phyloP scores from a whole-genome alignment of 306 rosid species.

The Purshia tridentata region DNA sequence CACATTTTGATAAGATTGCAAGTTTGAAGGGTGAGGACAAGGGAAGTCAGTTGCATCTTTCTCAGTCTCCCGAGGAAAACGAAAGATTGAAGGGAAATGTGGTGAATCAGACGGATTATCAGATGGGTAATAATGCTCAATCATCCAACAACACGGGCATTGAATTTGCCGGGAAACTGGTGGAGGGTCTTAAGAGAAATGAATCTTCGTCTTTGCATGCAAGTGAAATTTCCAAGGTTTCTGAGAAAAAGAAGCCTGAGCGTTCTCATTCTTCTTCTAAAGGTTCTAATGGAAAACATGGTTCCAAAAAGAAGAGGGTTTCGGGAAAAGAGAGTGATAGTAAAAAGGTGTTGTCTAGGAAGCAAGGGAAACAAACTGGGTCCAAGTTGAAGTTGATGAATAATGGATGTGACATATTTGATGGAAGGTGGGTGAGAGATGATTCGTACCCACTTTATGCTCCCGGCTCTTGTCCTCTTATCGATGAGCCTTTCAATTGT shows the following conservation, averaged over 20 bases:
- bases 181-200: no score
- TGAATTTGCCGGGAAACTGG: no score
- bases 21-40: not conserved
- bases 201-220: no score
- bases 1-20: not conserved
- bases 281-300: not conserved
- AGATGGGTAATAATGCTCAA: not conserved
- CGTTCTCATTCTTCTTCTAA: constrained; percentile 9
- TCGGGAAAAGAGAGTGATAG: not conserved
- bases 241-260: not conserved
- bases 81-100: constrained; percentile 4
- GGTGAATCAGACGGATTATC: not conserved
- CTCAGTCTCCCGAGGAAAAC: not conserved
- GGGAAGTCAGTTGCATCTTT: not conserved
- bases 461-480: constrained; percentile 23
- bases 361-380: not conserved
- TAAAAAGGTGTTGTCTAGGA: not conserved
- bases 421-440: constrained; percentile 29
- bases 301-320: not conserved
- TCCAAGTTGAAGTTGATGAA: constrained; percentile 1
- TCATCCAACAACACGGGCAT: not conserved
- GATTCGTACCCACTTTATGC: constrained; percentile 22
- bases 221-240: not conserved
- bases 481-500: constrained; percentile 30
- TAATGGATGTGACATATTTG: constrained; percentile 20